Evolutionary conservation across 306 rosid species (phyloP), one percentile per base, ranked within the genome.

Genomic region (Inga leiocalycina): DNA sequence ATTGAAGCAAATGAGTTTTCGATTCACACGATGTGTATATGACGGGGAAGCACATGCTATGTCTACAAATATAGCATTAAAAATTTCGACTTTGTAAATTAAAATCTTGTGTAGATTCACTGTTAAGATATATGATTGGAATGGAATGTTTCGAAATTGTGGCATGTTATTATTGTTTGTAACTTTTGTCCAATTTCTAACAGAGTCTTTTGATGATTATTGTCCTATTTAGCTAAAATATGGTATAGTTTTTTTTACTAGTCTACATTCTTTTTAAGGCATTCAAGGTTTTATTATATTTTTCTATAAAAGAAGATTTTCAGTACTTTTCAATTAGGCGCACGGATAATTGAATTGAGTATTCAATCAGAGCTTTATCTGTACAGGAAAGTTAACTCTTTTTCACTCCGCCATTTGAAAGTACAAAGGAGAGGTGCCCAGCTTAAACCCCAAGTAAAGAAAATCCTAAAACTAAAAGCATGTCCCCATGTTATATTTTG

Each of bases 91-190:
- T 51, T 34, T 20, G 65, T 44, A 32, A 75, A 69, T 70, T 62
- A 74, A 39, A 15, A 22, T 69, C 6, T 64, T 65, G 12, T 76
- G 59, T 52, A 14, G 64, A 75, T 74, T 75, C 61, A 45, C 24
- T 67, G 15, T 57, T 75, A 73, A 64, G 15, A 46, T 45, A 45
- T 8, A 19, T 34, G 69, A 76, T 30, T 10, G 4, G 27, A 80
- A 79, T 10, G 4, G 35, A 80, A 79, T 39, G 27, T 80, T 76
- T 83, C 80, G 70, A 72, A 39, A 64, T 54, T 54, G 37, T 24
- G 56, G 43, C 54, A 37, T 83, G 44, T 81, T 17, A 37, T 39
- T 75, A 7, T 79, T 80, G 75, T 85, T 64, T 61, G 81, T 80
- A 54, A 52, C 30, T 74, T 81, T 80, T 52, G 0, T 27, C 54